Base-by-base conservation (phyloP, 352 stramenopile genomes). In the Globisporangium echinulatum region DNA sequence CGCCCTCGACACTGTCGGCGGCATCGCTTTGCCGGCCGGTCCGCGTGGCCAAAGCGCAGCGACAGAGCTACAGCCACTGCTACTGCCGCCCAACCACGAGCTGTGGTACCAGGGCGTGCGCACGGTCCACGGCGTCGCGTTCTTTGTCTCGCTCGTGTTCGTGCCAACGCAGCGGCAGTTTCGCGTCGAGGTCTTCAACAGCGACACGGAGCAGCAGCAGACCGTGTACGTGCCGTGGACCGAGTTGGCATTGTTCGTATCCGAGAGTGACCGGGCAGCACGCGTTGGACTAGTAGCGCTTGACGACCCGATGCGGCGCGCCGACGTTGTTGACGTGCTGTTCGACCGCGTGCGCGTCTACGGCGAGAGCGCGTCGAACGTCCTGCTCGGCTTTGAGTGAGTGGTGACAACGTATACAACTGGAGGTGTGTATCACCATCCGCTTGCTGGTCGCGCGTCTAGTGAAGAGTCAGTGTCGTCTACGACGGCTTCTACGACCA, bases 171-270 rank as follows among this genome's bases (percentile, higher is more conserved):
- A 90, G 52, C 64, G 66, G 47, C 68, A 86, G 49, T 87, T 89
- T 61, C 76, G 80, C 15, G 77, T 92, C 37, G 81, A 92, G 49
- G 63, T 88, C 6, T 89, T 92, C 57, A 90, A 90, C 59, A 90
- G 74, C 61, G 80, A 92, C 56, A 88, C 75, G 14, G 83, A 92
- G 49, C 71, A 85, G 52, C 76, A 83, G 62, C 82, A 92, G 49
- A 90, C 83, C 0, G 80, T 90, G 40, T 85, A 92, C 47, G 79
- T 92, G 17, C 75, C 78, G 4, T 72, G 70, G 50, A 68, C 67
- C 36, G 79, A 90, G 55, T 76, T 92, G 67, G 58, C 79, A 61
- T 5, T 60, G 55, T 89, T 84, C 51, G 50, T 90, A n/a, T 56
- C 58, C 17, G 72, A 85, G 56, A 87, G 72, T 62, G 71, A 67